Conservation (phyloP, 257 asterid genomes). For the Jacaranda copaia region DNA sequence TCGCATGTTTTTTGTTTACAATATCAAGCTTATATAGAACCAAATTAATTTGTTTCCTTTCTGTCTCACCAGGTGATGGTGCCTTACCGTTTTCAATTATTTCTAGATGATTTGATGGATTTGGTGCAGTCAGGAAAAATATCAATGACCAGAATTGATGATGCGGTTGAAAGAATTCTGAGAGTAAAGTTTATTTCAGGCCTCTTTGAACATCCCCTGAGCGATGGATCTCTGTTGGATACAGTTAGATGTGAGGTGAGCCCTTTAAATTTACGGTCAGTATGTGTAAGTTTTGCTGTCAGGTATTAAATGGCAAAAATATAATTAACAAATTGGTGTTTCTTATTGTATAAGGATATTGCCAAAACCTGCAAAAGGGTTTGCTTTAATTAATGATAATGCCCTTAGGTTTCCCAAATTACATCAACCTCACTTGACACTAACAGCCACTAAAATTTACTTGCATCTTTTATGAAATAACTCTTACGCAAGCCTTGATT, state of each 20-base stretch:
- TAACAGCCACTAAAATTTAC: background rate
- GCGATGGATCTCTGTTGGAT: slow-evolving; percentile 61
- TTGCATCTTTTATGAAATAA: background rate
- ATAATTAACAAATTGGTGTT: background rate
- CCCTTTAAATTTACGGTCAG: background rate
- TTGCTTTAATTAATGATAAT: background rate
- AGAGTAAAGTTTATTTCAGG: slow-evolving; percentile 85
- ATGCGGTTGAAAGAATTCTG: slow-evolving; percentile 84
- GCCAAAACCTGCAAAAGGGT: background rate
- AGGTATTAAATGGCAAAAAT: background rate
- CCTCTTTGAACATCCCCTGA: slow-evolving; percentile 74
- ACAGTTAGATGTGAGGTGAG: slow-evolving; percentile 76
- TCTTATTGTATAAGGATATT: background rate
- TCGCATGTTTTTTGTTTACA: background rate
- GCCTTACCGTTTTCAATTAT: slow-evolving; percentile 69
- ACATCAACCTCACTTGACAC: background rate
- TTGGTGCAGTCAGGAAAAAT: slow-evolving; percentile 73
- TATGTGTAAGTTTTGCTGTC: background rate
- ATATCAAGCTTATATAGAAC: slow-evolving; percentile 8
- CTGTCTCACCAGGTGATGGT: slow-evolving; percentile 74
- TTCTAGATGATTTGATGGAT: slow-evolving; percentile 57
- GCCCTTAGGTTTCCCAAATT: background rate
- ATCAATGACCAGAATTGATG: slow-evolving; percentile 77
- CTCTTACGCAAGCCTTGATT: background rate
- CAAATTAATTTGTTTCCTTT: background rate